Evolutionary conservation across 106 monocot genomes (phyloP), one percentile per base, ranked within the genome.

Genomic region (Platanthera guangdongensis): DNA sequence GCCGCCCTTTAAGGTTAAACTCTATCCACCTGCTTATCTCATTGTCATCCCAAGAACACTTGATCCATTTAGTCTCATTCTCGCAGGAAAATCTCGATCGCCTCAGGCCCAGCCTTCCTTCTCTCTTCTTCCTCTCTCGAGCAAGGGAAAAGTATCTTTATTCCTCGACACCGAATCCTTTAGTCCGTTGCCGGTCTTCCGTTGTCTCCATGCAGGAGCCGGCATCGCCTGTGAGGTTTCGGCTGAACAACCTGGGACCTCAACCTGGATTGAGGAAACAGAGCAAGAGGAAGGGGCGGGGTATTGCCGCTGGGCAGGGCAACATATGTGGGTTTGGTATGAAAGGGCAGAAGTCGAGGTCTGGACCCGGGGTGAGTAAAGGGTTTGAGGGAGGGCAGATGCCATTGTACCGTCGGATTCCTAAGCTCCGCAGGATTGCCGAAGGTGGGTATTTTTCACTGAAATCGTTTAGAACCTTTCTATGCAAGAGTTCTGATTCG

Each of bases 341-440:
- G 96, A 78, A 91, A n/a, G 93, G 93, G 16, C 96, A 97, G 89
- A 93, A 97, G 73, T 97, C 96, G 69, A 60, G 96, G 74, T 93
- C 96, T 4, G 96, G 96, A 11, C 93, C 96, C 4, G 91, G 91
- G 16, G 87, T 97, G 25, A 77, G 88, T 4, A 89, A 75, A 76
- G 96, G 96, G 2, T 97, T 97, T 76, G 93, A 97, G 76, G 96
- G 96, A 1, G 96, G 96, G 9, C 96, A 97, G 83, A 97, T 89
- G 89, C 93, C 96, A 0, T 83, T 97, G 50, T 97, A 97, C 76
- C 93, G 96, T 11, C 81, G 96, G 21, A 22, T 97, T 53, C 96
- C 96, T 45, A 97, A 97, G 81, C 89, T 96, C 25, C 88, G 93
- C 6, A 93, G 96, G 7, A 93, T 97, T 65, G 96, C 96, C 19